Conservation (phyloP, 2,329 filamentous ascomycete genomes). For the Ophidiomyces ophidiicola region DNA sequence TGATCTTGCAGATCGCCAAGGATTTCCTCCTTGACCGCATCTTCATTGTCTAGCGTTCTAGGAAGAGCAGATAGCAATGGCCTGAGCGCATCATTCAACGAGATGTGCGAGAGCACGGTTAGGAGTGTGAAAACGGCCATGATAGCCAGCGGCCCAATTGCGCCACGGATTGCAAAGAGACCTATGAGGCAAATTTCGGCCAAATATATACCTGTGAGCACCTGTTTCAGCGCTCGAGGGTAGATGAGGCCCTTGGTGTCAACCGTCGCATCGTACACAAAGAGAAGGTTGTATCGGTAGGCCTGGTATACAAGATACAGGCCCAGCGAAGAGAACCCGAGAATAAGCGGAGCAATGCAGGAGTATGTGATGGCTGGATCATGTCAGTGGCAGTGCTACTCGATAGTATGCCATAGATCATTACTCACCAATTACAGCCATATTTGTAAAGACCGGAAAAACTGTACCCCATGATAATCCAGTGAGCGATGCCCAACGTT, state of each 20-base stretch:
- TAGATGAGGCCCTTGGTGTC: constrained; percentile 87
- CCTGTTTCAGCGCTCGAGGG: constrained; percentile 69
- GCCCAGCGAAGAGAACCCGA: constrained; percentile 68
- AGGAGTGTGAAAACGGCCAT: constrained; percentile 66
- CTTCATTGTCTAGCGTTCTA: constrained; percentile 47
- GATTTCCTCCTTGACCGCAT: constrained; percentile 10
- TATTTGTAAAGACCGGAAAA: constrained; percentile 65
- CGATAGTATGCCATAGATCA: no score
- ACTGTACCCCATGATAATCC: constrained; percentile 76
- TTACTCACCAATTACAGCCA: constrained; percentile 62
- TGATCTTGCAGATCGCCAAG: neutral
- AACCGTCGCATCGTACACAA: constrained; percentile 65
- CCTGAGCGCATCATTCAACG: constrained; percentile 34
- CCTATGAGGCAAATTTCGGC: constrained; percentile 74
- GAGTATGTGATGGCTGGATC: constrained; percentile 65
- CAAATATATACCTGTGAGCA: constrained; percentile 73
- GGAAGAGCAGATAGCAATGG: constrained; percentile 55
- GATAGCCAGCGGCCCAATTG: constrained; percentile 56
- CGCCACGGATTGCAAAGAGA: constrained; percentile 58
- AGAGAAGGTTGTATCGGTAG: constrained; percentile 83
- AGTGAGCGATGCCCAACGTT: constrained; percentile 58
- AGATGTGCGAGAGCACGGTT: constrained; percentile 60
- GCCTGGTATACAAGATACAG: constrained; percentile 72
- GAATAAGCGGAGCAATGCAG: constrained; percentile 71
- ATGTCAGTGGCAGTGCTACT: neutral